Percentiles rank a stretch among this genome's conserved stretches.
These are phyloP conservation scores for Cladosporium cucumerinum DNA, from an alignment of 2,329 filamentous ascomycete species.

Conservation along the genomic window DNA sequence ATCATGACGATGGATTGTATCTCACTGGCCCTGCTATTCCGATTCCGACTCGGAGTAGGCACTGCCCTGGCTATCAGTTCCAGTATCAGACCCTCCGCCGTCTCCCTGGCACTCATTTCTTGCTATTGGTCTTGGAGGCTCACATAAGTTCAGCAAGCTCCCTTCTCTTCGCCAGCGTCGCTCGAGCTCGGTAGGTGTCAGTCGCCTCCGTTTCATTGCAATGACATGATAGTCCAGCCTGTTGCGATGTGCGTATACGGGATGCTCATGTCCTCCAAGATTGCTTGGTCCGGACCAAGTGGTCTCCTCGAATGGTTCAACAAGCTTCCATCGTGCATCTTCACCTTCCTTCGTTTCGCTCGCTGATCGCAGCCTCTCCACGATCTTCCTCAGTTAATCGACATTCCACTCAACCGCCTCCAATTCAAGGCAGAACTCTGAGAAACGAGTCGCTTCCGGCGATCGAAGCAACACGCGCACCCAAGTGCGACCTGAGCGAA, in stretches of 20 bases:
- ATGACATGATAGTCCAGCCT: not conserved
- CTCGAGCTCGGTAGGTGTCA: not conserved
- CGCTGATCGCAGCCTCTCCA: constrained; percentile 16
- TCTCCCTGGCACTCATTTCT: not conserved
- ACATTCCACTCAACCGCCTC: constrained; percentile 49
- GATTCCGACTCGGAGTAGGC: not conserved
- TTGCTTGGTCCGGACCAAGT: constrained; percentile 9
- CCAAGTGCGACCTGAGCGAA: not conserved
- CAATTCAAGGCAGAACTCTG: constrained; percentile 32
- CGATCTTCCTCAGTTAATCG: constrained; percentile 46
- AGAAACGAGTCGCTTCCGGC: not conserved
- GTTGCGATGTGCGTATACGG: not conserved
- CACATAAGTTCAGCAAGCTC: not conserved
- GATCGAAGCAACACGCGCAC: not conserved
- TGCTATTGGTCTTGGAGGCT: not conserved
- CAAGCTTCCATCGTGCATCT: not conserved
- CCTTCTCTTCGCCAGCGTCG: not conserved
- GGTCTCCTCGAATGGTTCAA: not conserved
- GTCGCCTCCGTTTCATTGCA: not conserved
- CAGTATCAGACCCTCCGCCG: not conserved
- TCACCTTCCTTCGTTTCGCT: not conserved
- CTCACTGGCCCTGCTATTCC: not conserved
- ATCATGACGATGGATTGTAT: not conserved
- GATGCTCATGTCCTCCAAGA: not conserved
- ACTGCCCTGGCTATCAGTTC: not conserved